Conservation (phyloP, 441 rosid species). For the Pelargonium myrrhifolium region DNA sequence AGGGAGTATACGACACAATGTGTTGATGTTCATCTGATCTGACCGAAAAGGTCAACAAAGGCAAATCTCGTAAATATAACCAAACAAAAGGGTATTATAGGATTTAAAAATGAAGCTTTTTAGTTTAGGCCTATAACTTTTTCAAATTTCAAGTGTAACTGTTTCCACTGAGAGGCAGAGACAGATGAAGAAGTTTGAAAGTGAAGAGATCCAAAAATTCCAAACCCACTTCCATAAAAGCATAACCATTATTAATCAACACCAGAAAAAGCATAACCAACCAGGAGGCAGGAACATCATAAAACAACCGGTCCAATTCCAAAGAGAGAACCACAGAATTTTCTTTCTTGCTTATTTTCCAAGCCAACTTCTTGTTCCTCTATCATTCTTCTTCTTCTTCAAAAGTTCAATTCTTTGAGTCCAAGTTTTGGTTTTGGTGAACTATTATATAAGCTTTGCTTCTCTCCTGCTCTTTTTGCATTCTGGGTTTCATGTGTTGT, state of each 20-base stretch:
- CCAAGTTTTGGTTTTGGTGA: background rate
- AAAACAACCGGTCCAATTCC: background rate
- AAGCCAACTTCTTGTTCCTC: slow-evolving; percentile 38
- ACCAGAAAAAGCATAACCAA: background rate
- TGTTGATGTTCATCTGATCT: too few species aligned
- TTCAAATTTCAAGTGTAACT: too few species aligned
- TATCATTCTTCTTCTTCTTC: slow-evolving; percentile 1
- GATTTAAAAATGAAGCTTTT: too few species aligned
- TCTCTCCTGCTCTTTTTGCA: background rate
- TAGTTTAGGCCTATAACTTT: too few species aligned
- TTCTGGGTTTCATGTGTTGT: background rate
- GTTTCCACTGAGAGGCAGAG: too few species aligned
- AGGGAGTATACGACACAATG: too few species aligned
- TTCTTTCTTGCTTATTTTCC: slow-evolving; percentile 42
- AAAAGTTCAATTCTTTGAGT: slow-evolving; percentile 10
- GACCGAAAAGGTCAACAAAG: too few species aligned
- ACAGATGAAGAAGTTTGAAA: background rate
- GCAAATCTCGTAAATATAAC: too few species aligned
- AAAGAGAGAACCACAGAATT: slow-evolving; percentile 17
- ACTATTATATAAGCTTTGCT: background rate
- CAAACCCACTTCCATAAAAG: slow-evolving; percentile 5
- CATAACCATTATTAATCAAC: background rate
- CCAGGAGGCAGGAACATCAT: background rate
- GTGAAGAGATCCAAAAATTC: slow-evolving; percentile 1
- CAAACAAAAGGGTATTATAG: too few species aligned